A percentile compares a stretch with the other conserved stretches of the same genome.
Evolutionary conservation across 352 stramenopile genomes (phyloP).

Genomic region (Globisporangium mamillatum): DNA sequence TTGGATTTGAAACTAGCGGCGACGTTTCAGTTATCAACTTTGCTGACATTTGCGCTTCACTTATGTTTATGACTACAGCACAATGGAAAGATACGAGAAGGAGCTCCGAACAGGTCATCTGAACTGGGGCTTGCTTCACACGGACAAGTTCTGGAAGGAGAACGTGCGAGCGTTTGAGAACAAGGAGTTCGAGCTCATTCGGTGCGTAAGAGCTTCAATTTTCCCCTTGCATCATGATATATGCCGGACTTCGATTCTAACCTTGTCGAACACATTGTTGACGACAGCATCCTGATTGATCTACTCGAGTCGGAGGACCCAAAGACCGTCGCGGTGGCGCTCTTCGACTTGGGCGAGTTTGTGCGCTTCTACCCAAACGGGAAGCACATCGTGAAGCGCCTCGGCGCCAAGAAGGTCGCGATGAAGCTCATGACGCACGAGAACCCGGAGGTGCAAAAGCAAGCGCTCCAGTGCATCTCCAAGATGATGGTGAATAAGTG

Average conservation of each 20-base stretch:
- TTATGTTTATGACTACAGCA: conserved; percentile 40
- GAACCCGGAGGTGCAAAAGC: conserved; percentile 96
- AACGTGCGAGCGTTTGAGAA: conserved; percentile 96
- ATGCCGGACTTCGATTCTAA: neutral
- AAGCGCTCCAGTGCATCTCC: conserved; percentile 96
- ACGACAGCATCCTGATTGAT: conserved; percentile 89
- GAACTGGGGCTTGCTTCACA: conserved; percentile 96
- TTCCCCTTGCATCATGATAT: neutral
- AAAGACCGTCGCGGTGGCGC: conserved; percentile 93
- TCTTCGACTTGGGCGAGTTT: conserved; percentile 98
- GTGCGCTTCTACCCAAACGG: conserved; percentile 97
- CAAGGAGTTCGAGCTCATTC: conserved; percentile 94
- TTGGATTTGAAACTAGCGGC: neutral
- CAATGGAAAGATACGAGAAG: conserved; percentile 96
- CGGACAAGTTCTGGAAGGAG: conserved; percentile 98
- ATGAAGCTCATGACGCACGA: conserved; percentile 98
- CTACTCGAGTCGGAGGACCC: conserved; percentile 91
- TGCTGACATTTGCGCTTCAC: neutral
- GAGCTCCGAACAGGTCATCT: conserved; percentile 93
- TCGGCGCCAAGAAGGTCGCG: conserved; percentile 95
- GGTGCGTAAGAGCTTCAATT: conserved; percentile 30
- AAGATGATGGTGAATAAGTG: conserved; percentile 99
- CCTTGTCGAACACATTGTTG: conserved; percentile 2
- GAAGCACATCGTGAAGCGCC: conserved; percentile 93
- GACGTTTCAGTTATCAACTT: neutral